phyloP scores from a whole-genome alignment of 108 stramenopile genomes.

The Fragilaria radians region DNA sequence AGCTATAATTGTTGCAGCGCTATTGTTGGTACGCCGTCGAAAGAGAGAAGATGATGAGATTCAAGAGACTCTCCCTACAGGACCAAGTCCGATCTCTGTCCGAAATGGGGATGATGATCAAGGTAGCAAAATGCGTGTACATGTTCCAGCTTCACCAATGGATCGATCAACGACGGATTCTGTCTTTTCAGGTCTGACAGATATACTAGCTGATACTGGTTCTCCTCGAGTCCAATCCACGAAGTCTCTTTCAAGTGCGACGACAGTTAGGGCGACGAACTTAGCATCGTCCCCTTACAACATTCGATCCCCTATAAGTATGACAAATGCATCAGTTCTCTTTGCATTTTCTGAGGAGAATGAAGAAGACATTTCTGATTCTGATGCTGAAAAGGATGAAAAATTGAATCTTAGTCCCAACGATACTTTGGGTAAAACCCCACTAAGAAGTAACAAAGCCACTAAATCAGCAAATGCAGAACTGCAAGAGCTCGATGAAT shows the following conservation, averaged over 20 bases:
- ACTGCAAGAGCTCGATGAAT: neutral
- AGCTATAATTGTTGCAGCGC: neutral
- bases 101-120: neutral
- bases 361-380: constrained; percentile 6
- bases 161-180: constrained; percentile 1
- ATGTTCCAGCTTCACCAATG: neutral
- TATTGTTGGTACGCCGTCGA: neutral
- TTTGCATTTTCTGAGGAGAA: constrained; percentile 24
- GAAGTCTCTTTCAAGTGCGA: neutral
- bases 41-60: neutral
- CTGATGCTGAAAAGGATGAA: neutral
- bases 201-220: neutral
- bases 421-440: neutral
- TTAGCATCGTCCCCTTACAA: neutral
- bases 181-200: neutral
- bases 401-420: neutral
- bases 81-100: neutral
- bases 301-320: neutral
- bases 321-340: constrained; percentile 3
- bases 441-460: neutral
- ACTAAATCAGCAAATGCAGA: too few species aligned
- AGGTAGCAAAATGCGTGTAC: neutral
- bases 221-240: neutral
- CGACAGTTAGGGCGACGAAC: neutral
- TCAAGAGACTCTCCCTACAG: neutral